Percentiles rank a stretch among this genome's conserved stretches.
Evolutionary conservation across 2,329 filamentous ascomycete species (phyloP).

Genomic region (Leptographium wingfieldii): DNA sequence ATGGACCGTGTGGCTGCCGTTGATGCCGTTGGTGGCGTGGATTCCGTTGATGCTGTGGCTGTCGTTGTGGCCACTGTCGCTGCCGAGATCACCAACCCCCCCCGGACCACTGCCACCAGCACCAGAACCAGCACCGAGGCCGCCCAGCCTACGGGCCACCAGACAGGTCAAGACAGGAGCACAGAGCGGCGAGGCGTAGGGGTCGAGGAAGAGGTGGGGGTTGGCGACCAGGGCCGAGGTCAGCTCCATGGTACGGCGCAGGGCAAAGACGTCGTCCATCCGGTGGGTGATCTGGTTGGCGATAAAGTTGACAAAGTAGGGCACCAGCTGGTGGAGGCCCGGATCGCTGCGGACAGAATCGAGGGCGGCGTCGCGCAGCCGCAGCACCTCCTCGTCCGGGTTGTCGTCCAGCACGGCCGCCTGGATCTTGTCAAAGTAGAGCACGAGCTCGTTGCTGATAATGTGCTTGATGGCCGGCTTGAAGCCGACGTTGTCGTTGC

Average conservation of each 20-base stretch:
- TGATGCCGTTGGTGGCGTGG: neutral
- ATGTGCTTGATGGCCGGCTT: slow-evolving; percentile 93
- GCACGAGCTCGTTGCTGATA: slow-evolving; percentile 85
- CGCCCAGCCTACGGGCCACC: slow-evolving; percentile 62
- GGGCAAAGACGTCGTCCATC: slow-evolving; percentile 76
- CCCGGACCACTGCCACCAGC: too few relatives aligned
- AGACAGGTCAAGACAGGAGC: slow-evolving; percentile 87
- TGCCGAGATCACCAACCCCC: neutral
- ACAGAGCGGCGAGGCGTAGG: slow-evolving; percentile 54
- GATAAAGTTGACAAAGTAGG: slow-evolving; percentile 94
- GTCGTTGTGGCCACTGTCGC: neutral
- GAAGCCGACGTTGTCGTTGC: slow-evolving; percentile 70
- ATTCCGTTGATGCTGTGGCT: neutral
- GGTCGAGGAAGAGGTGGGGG: slow-evolving; percentile 59
- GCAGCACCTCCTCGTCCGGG: slow-evolving; percentile 60
- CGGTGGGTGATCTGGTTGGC: slow-evolving; percentile 92
- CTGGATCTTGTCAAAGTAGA: slow-evolving; percentile 95
- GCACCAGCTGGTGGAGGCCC: slow-evolving; percentile 85
- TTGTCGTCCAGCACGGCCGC: slow-evolving; percentile 77
- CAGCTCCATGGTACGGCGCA: slow-evolving; percentile 87
- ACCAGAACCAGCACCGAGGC: slow-evolving; percentile 29
- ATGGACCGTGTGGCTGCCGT: neutral
- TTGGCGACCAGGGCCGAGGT: slow-evolving; percentile 77
- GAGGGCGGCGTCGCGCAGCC: slow-evolving; percentile 70
- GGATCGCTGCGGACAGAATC: slow-evolving; percentile 80